Evolutionary conservation across 495 filamentous ascomycete species (phyloP), one percentile per base, ranked within the genome.

Genomic region (Penicillium atrosanguineum): DNA sequence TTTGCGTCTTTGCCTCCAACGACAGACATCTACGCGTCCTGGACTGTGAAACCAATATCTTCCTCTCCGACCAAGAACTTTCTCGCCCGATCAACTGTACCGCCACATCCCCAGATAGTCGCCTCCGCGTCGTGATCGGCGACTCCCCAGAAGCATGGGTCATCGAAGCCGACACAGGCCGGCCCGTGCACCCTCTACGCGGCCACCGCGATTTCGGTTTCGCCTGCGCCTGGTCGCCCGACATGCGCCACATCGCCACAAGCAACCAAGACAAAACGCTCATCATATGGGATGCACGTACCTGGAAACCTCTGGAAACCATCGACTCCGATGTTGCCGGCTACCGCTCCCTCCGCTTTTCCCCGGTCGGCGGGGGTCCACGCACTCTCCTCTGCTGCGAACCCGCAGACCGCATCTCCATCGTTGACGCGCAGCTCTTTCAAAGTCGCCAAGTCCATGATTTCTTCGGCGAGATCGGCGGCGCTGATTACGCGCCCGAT

Each of bases 221-320:
- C 56, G 89, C 92, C 3, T 93, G 88, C 59, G 91, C 87, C 57
- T 97, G 93, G 93, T 85, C 90, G 6, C 87, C 89, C 19, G 89
- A 96, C 69, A 91, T 92, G 50, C 85, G 85, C 66, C 89, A 88
- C 44, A 84, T 96, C 49, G 93, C 93, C 11, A 96, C 93, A 4
- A 90, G 87, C 44, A 93, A 91, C 56, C 92, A 97, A 67, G 93
- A 97, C 75, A 86, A 81, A 68, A 83, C 82, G 15, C 81, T 93
- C 57, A 85, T 87, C 48, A 87, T 97, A 57, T 96, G 86, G 83
- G 93, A 97, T 64, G 86, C 88, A 4, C 83, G 93, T 20, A 86
- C 79, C 43, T 89, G 86, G 86, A 77, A 70, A 14, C 64, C 79
- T 39, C 69, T 96, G 6, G 75, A 78, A 49, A 81, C 81, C 7